phyloP scores from a whole-genome alignment of 305 asterid genomes.

The Fraxinus greggii region DNA sequence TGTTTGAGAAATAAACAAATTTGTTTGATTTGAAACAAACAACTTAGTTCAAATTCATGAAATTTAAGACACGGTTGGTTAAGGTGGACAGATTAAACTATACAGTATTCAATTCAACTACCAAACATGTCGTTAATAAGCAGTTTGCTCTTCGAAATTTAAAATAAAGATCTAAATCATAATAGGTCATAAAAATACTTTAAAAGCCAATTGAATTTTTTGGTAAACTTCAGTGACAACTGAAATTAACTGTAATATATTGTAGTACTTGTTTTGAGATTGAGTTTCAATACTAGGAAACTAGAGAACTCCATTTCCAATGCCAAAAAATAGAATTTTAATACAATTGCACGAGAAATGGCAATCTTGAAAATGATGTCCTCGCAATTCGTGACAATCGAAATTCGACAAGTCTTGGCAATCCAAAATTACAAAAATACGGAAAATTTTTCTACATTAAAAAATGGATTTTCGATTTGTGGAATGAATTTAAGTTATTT shows the following conservation, averaged over 20 bases:
- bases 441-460: not conserved
- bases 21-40: no score
- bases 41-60: no score
- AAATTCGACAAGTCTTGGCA: not conserved
- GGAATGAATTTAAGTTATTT: not conserved
- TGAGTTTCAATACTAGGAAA: not conserved
- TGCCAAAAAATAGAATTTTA: not conserved
- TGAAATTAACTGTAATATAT: no score
- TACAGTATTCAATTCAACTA: no score
- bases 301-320: not conserved
- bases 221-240: not conserved
- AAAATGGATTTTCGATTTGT: no score
- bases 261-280: not conserved
- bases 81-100: no score
- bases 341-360: no score
- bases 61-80: no score
- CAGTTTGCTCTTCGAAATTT: no score
- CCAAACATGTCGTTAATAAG: not conserved
- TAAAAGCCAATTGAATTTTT: no score
- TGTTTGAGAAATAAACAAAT: no score
- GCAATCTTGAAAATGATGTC: not conserved
- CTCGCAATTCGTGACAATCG: not conserved
- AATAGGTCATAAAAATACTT: not conserved
- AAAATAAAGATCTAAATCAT: no score
- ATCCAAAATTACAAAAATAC: not conserved